Conservation (phyloP, 2,329 filamentous ascomycete genomes). For the Remersonia thermophila region DNA sequence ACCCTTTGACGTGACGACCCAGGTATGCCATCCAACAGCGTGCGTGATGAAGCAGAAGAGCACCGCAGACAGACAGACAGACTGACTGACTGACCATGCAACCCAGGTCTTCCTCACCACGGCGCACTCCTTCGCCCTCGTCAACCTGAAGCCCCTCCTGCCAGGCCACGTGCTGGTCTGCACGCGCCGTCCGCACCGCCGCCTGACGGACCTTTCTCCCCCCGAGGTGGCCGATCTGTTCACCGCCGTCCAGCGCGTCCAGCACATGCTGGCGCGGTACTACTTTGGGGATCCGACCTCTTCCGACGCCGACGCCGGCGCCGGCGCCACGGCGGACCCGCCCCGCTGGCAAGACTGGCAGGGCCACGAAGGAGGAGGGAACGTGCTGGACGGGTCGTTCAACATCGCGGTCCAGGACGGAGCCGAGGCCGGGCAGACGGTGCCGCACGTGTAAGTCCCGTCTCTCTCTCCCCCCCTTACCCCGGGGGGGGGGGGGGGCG, state of each 20-base stretch:
- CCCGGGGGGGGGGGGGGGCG: too few species aligned
- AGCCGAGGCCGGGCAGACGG: constrained; percentile 78
- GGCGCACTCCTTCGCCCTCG: constrained; percentile 68
- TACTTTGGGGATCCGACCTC: constrained; percentile 32
- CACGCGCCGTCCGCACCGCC: constrained; percentile 54
- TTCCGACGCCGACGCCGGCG: constrained; percentile 1
- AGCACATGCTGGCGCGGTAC: constrained; percentile 54
- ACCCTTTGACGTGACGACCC: constrained; percentile 61
- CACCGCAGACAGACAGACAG: too few species aligned
- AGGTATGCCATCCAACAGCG: constrained; percentile 39
- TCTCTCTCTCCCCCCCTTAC: too few species aligned
- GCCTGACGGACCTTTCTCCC: constrained; percentile 60
- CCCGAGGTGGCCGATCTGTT: constrained; percentile 74
- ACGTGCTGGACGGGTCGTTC: constrained; percentile 42
- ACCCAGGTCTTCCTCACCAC: constrained; percentile 76
- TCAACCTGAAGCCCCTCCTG: constrained; percentile 90
- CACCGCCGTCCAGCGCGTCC: constrained; percentile 69
- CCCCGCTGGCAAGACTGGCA: neutral
- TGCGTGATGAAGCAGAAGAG: too few species aligned
- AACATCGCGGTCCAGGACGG: constrained; percentile 97
- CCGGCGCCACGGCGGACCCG: neutral
- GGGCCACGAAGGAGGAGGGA: neutral
- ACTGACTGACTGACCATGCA: too few species aligned
- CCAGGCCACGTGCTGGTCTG: constrained; percentile 90
- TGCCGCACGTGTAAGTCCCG: constrained; percentile 54